phyloP scores from a whole-genome alignment of 2,329 filamentous ascomycete species.

The Mollisia scopiformis region DNA sequence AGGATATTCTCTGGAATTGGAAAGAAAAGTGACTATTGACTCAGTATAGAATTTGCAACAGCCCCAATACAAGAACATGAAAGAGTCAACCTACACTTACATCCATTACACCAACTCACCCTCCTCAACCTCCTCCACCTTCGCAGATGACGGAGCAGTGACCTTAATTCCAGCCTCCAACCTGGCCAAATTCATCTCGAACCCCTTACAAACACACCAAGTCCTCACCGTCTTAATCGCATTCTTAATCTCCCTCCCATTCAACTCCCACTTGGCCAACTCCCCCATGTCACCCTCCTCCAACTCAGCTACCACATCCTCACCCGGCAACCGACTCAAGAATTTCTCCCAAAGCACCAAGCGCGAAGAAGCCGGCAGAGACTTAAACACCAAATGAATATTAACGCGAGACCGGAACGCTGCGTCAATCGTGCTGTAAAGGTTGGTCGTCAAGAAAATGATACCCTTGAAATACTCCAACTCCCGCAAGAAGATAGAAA shows the following conservation, averaged over 20 bases:
- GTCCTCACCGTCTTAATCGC: slow-evolving; percentile 39
- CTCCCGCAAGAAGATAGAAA: slow-evolving; percentile 41
- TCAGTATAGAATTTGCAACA: too few relatives aligned
- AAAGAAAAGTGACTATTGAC: too few relatives aligned
- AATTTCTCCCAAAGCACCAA: slow-evolving; percentile 51
- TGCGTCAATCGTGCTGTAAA: slow-evolving; percentile 36
- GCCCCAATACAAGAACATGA: too few relatives aligned
- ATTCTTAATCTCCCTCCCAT: slow-evolving; percentile 41
- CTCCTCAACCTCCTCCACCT: slow-evolving; percentile 26
- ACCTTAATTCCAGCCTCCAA: slow-evolving; percentile 50
- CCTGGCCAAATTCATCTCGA: slow-evolving; percentile 44
- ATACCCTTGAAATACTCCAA: slow-evolving; percentile 35
- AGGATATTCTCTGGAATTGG: too few relatives aligned
- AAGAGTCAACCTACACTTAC: too few relatives aligned
- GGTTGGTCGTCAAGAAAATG: slow-evolving; percentile 38
- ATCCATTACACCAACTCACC: neutral
- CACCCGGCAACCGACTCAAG: slow-evolving; percentile 42
- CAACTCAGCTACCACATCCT: slow-evolving; percentile 53
- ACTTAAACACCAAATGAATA: slow-evolving; percentile 49
- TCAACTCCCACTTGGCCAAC: slow-evolving; percentile 48
- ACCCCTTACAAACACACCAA: slow-evolving; percentile 49
- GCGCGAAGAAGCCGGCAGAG: slow-evolving; percentile 43
- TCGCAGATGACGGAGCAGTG: slow-evolving; percentile 46
- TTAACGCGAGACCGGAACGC: slow-evolving; percentile 48
- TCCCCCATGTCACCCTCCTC: slow-evolving; percentile 32